A percentile compares a stretch with the other conserved stretches of the same genome.
Evolutionary conservation across 495 filamentous ascomycete genomes (phyloP).

Genomic region (Rusavskia elegans): DNA sequence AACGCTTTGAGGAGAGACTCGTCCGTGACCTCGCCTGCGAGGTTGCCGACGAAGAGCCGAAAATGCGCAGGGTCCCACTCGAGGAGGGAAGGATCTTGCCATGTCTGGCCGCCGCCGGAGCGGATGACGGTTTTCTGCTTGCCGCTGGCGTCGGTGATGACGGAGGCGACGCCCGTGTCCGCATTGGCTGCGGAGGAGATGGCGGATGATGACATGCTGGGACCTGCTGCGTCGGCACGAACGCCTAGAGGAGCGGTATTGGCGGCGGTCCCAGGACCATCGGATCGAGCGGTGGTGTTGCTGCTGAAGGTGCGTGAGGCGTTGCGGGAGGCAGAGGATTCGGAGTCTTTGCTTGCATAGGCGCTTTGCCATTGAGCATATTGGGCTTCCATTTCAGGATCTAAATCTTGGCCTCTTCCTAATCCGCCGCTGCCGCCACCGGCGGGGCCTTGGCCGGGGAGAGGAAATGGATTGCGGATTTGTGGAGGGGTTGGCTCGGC

Average conservation of each 20-base stretch:
- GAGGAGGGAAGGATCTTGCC: conserved; percentile 70
- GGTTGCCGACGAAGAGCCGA: conserved; percentile 87
- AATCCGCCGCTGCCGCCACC: conserved; percentile 15
- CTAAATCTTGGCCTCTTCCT: conserved; percentile 35
- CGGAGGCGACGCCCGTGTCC: conserved; percentile 27
- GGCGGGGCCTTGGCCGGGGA: conserved; percentile 32
- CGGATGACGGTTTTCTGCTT: conserved; percentile 64
- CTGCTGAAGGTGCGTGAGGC: conserved; percentile 13
- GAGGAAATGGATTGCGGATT: conserved; percentile 76
- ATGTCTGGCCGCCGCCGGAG: conserved; percentile 75
- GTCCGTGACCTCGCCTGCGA: conserved; percentile 97
- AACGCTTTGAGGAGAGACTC: conserved; percentile 92
- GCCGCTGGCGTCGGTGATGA: conserved; percentile 26
- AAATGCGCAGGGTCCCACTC: conserved; percentile 97
- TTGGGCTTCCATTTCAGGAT: conserved; percentile 81
- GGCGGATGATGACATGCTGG: conserved; percentile 15
- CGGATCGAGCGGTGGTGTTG: conserved; percentile 11
- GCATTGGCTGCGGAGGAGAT: conserved; percentile 22
- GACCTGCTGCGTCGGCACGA: conserved; percentile 12
- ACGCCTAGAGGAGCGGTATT: conserved; percentile 31
- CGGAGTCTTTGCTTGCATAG: conserved; percentile 48
- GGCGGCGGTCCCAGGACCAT: conserved; percentile 23
- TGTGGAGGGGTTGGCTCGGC: conserved; percentile 46
- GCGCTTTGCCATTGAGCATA: conserved; percentile 96
- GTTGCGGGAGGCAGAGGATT: conserved; percentile 17